Evolutionary conservation across 2,329 filamentous ascomycete species (phyloP).

Genomic region (Fusarium nodosum): DNA sequence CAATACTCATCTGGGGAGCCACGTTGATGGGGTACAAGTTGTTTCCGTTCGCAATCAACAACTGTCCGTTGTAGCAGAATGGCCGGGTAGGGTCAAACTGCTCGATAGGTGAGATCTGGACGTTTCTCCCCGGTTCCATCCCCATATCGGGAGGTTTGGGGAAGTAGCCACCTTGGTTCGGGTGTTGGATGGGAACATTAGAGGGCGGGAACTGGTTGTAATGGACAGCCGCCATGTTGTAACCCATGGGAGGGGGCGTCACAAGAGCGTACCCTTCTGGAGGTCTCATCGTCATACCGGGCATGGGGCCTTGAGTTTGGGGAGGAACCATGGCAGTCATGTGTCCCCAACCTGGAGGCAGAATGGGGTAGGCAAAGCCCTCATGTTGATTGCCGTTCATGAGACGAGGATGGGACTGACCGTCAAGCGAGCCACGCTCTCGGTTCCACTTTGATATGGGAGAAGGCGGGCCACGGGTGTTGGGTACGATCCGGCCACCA

Average conservation of each 20-base stretch:
- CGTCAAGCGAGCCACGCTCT: constrained; percentile 54
- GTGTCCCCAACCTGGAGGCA: constrained; percentile 50
- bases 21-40: constrained; percentile 45
- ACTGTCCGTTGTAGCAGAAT: constrained; percentile 61
- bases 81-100: constrained; percentile 63
- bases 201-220: constrained; percentile 43
- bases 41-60: constrained; percentile 55
- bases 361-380: constrained; percentile 44
- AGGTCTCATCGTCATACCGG: constrained; percentile 51
- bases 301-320: constrained; percentile 50
- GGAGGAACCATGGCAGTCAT: constrained; percentile 53
- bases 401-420: constrained; percentile 31
- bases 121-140: constrained; percentile 51
- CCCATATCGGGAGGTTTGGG: constrained; percentile 53
- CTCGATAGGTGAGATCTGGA: constrained; percentile 58
- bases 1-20: constrained; percentile 44
- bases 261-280: constrained; percentile 55
- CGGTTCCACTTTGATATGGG: constrained; percentile 65
- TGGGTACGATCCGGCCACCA: constrained; percentile 75
- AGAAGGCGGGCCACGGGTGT: constrained; percentile 68
- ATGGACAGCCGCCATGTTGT: constrained; percentile 51
- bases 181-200: constrained; percentile 33
- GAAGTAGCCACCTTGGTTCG: constrained; percentile 40
- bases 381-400: constrained; percentile 45
- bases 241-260: constrained; percentile 57